Evolutionary conservation across 2,329 filamentous ascomycete genomes (phyloP).

Genomic region (Alternaria infectoria): DNA sequence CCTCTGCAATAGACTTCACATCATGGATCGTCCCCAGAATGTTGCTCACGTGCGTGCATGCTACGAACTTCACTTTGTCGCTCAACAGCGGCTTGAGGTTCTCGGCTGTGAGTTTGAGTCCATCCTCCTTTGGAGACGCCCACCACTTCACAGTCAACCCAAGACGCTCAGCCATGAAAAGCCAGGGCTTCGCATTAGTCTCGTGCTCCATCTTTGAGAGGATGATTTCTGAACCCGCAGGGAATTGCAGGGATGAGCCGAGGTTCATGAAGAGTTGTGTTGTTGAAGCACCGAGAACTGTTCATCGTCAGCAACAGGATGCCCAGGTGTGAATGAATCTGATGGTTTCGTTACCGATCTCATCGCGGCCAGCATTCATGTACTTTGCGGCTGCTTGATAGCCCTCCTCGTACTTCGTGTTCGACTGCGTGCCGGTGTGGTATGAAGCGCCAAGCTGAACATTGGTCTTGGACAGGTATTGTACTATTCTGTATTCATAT

Average conservation of each 20-base stretch:
- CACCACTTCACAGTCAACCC: slow-evolving; percentile 74
- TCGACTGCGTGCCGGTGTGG: slow-evolving; percentile 64
- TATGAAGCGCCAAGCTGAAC: slow-evolving; percentile 80
- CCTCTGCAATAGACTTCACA: slow-evolving; percentile 61
- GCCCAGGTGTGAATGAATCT: neutral
- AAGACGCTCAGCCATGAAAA: slow-evolving; percentile 68
- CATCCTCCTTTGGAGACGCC: slow-evolving; percentile 56
- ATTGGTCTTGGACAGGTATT: slow-evolving; percentile 72
- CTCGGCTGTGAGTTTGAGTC: slow-evolving; percentile 63
- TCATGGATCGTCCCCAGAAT: slow-evolving; percentile 75
- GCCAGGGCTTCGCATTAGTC: slow-evolving; percentile 77
- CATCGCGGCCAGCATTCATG: slow-evolving; percentile 69
- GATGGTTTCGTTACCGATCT: slow-evolving; percentile 61
- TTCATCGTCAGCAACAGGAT: neutral
- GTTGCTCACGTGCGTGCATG: slow-evolving; percentile 76
- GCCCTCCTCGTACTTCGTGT: slow-evolving; percentile 64
- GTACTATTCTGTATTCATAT: slow-evolving; percentile 53
- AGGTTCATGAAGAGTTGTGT: slow-evolving; percentile 80
- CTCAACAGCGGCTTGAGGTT: slow-evolving; percentile 67
- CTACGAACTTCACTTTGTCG: slow-evolving; percentile 70
- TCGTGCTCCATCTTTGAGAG: slow-evolving; percentile 78
- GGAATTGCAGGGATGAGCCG: slow-evolving; percentile 39
- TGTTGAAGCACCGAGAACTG: slow-evolving; percentile 74
- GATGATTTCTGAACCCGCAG: slow-evolving; percentile 67
- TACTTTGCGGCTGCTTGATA: slow-evolving; percentile 71